phyloP scores from a whole-genome alignment of 495 filamentous ascomycete species.

The Lophiostoma macrostomum region DNA sequence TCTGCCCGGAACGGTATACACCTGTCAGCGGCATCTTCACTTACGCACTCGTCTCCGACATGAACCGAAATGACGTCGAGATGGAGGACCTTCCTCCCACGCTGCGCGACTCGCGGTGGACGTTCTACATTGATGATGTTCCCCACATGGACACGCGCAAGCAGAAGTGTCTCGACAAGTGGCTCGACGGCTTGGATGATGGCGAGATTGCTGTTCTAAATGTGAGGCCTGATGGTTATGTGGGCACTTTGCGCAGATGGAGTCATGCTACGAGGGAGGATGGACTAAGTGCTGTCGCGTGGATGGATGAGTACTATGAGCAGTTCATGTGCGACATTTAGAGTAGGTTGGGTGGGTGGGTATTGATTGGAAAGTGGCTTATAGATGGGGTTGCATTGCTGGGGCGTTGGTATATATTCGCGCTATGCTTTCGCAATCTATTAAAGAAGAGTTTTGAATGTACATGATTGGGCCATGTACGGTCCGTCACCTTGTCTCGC shows the following conservation, averaged over 20 bases:
- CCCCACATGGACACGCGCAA: conserved; percentile 46
- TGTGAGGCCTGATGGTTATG: conserved; percentile 67
- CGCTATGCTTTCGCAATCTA: neutral
- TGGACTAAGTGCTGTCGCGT: conserved; percentile 48
- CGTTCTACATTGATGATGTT: conserved; percentile 62
- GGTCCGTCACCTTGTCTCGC: no score
- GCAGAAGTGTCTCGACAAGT: conserved; percentile 56
- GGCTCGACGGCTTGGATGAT: conserved; percentile 54
- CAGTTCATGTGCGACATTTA: conserved; percentile 43
- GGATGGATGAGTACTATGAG: conserved; percentile 61
- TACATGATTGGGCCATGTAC: no score
- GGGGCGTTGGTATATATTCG: neutral
- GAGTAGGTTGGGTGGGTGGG: no score
- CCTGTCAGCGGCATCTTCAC: conserved; percentile 58
- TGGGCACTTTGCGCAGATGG: conserved; percentile 58
- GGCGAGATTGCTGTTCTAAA: conserved; percentile 57
- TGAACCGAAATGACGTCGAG: conserved; percentile 55
- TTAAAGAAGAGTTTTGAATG: no score
- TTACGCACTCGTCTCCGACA: conserved; percentile 53
- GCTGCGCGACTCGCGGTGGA: conserved; percentile 62
- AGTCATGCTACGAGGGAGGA: conserved; percentile 43
- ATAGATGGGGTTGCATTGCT: neutral
- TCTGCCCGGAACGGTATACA: conserved; percentile 60
- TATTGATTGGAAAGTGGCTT: no score
- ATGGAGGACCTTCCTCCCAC: conserved; percentile 56